Evolutionary conservation across 148 eudicot species (phyloP), one percentile per base, ranked within the genome.

Genomic region (Rhododendron ovatum): DNA sequence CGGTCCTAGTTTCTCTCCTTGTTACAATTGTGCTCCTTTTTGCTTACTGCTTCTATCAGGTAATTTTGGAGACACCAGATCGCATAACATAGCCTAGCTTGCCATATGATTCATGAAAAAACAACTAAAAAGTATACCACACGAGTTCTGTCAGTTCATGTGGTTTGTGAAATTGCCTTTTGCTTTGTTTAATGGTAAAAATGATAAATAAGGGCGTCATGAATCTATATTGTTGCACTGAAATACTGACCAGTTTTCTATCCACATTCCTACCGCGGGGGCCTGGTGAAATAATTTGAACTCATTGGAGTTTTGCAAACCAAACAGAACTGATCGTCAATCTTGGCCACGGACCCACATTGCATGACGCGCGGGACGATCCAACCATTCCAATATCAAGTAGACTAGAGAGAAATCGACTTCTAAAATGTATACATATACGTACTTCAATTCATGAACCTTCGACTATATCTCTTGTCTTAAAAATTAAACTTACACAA

Each of bases 11-110:
- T 84, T 50, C 90, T 13, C 90, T 90, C 41, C 35, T 88, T 11
- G 48, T 90, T 67, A 82, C 91, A 1, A 41, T 90, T 57, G n/a
- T 57, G 9, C n/a, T 57, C 61, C 81, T 88, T 3, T 15, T 90
- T n/a, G 87, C 81, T 77, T 88, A 86, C 78, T 74, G 67, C 33
- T 47, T 88, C 15, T 90, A 85, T 88, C 89, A 90, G 89, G 91
- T 90, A 86, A 79, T 80, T 30, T 53, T 47, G 35, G n/a, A 61
- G 11, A 50, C 18, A 30, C 76, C 12, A 48, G 14, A 26, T 41
- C 7, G 7, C 84, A 26, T 7, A 84, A 1, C 57, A 15, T 22
- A 9, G 45, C 48, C 67, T 33, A 59, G 45, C 37, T 59, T 26
- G 28, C 12, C 12, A 24, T 26, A 59, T 22, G 67, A 20, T 18